These are phyloP conservation scores for Wickerhamomyces chambardii DNA, from an alignment of 805 yeast genomes.

Conservation along the genomic window DNA sequence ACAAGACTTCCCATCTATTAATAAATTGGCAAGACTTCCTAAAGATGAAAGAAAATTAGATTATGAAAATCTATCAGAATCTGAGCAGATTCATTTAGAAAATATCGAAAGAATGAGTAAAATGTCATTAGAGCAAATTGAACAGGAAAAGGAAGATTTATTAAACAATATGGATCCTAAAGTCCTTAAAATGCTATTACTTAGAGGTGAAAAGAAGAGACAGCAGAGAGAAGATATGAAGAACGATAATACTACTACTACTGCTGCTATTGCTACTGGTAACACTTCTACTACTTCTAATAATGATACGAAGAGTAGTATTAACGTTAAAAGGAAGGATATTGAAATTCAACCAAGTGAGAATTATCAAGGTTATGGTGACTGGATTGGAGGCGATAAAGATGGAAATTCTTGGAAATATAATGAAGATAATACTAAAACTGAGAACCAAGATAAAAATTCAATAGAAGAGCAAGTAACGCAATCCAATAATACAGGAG, in stretches of 20 bases:
- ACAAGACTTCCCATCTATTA: no score
- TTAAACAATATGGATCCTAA: conserved; percentile 60
- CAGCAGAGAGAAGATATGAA: conserved; percentile 27
- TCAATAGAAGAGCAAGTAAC: no score
- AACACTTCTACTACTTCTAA: no score
- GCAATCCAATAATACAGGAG: no score
- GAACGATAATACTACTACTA: no score
- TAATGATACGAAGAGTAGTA: no score
- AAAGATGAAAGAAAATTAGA: conserved; percentile 74
- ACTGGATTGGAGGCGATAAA: conserved; percentile 21
- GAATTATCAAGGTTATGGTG: conserved; percentile 17
- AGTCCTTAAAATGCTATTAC: conserved; percentile 47
- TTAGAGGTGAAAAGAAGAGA: conserved; percentile 44
- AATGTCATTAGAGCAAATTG: conserved; percentile 61
- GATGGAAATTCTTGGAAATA: conserved; percentile 11
- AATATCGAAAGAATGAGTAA: conserved; percentile 51
- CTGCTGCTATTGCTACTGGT: no score
- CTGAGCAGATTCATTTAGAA: conserved; percentile 70
- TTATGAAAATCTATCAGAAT: conserved; percentile 36
- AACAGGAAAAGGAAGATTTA: conserved; percentile 57
- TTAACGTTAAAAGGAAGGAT: no score
- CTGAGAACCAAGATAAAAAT: conserved; percentile 6
- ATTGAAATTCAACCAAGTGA: no score
- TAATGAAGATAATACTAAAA: conserved; percentile 1
- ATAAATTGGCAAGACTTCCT: no score